Percentiles rank a stretch among this genome's conserved stretches.
phyloP scores from a whole-genome alignment of 2,329 filamentous ascomycete genomes.

The Dactylellina drechsleri region DNA sequence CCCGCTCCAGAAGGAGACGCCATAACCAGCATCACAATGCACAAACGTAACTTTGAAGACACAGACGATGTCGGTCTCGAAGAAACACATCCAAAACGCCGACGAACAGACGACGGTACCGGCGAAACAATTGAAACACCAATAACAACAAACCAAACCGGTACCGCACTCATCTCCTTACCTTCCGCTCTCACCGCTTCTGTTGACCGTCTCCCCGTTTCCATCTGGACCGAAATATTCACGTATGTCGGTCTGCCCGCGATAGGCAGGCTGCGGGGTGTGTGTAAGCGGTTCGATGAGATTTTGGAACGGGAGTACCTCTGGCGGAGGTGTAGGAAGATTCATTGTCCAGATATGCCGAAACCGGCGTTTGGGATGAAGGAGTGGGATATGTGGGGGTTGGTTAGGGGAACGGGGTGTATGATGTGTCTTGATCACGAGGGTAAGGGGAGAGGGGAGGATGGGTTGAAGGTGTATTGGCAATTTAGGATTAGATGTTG shows the following conservation, averaged over 20 bases:
- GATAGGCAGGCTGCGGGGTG: slow-evolving; percentile 43
- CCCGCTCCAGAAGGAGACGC: slow-evolving; percentile 27
- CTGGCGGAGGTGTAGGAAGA: slow-evolving; percentile 56
- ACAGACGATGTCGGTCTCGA: slow-evolving; percentile 26
- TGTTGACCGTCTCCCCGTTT: slow-evolving; percentile 15
- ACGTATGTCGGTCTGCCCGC: slow-evolving; percentile 39
- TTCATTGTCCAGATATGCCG: slow-evolving; percentile 72
- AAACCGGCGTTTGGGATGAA: slow-evolving; percentile 72
- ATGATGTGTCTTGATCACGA: slow-evolving; percentile 72
- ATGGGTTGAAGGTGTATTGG: slow-evolving; percentile 65
- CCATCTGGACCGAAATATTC: slow-evolving; percentile 53
- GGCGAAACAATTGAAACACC: slow-evolving; percentile 5
- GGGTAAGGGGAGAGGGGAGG: slow-evolving; percentile 55
- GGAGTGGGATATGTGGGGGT: slow-evolving; percentile 80
- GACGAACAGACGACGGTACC: slow-evolving; percentile 21
- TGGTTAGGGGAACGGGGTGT: slow-evolving; percentile 72
- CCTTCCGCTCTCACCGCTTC: background rate
- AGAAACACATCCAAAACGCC: slow-evolving; percentile 27
- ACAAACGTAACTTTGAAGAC: slow-evolving; percentile 39
- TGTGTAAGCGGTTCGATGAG: slow-evolving; percentile 54
- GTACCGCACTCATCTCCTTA: background rate
- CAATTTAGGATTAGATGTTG: slow-evolving; percentile 75
- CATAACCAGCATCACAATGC: background rate
- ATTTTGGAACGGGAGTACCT: slow-evolving; percentile 55
- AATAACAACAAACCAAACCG: background rate